phyloP scores from a whole-genome alignment of 2,329 filamentous ascomycete genomes.

The Pestalotiopsis sp. region DNA sequence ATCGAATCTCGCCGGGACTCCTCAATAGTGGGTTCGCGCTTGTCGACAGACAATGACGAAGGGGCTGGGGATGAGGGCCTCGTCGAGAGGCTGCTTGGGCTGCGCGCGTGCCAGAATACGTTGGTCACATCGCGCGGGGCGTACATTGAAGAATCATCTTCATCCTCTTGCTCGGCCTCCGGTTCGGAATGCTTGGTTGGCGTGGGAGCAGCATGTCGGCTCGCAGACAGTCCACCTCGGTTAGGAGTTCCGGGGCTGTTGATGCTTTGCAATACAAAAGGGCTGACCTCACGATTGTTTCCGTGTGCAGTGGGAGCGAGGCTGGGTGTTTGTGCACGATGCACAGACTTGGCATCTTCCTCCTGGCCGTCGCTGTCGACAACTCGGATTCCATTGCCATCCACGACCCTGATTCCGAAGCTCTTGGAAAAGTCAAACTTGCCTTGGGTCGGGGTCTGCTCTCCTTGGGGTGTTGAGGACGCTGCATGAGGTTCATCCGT shows the following conservation, averaged over 20 bases:
- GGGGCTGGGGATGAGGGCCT: constrained; percentile 32
- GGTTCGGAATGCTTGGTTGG: not conserved
- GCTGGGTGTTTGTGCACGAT: not conserved
- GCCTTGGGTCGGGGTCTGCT: not conserved
- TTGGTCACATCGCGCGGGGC: constrained; percentile 33
- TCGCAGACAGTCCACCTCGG: not conserved
- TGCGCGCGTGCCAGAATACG: constrained; percentile 32
- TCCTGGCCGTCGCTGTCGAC: not conserved
- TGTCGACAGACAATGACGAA: constrained; percentile 23
- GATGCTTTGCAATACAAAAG: constrained; percentile 1
- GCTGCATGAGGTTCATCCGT: not conserved
- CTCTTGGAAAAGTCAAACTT: constrained; percentile 1
- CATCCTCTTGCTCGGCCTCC: constrained; percentile 7
- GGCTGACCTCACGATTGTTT: constrained; percentile 6
- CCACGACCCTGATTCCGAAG: not conserved
- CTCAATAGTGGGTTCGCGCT: constrained; percentile 33
- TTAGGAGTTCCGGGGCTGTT: constrained; percentile 5
- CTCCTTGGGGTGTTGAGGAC: not conserved
- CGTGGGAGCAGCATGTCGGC: not conserved
- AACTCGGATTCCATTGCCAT: not conserved
- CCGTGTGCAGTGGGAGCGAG: not conserved
- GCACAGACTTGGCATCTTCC: not conserved
- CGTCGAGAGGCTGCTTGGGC: constrained; percentile 37
- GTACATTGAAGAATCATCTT: constrained; percentile 20
- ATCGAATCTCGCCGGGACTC: constrained; percentile 30